Percentiles rank a stretch among this genome's conserved stretches.
phyloP scores from a whole-genome alignment of 1,139 yeast species.

The Nakaseomyces nivariensis region DNA sequence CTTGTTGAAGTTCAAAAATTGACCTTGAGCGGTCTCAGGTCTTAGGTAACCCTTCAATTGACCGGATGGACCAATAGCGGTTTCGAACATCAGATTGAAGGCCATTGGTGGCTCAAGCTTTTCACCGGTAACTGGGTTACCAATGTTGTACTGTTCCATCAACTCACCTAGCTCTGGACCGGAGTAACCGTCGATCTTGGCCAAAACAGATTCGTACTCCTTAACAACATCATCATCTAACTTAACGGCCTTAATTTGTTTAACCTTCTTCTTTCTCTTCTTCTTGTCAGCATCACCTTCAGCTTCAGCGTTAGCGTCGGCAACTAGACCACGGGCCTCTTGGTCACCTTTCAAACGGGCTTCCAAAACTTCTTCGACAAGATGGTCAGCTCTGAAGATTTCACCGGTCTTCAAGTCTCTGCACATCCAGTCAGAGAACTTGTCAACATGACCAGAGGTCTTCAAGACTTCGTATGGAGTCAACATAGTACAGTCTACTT shows the following conservation, averaged over 20 bases:
- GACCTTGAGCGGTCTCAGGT: constrained; percentile 99
- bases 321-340: constrained; percentile 76
- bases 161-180: constrained; percentile 88
- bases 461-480: constrained; percentile 96
- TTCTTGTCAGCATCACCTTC: constrained; percentile 61
- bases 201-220: constrained; percentile 79
- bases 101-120: constrained; percentile 82
- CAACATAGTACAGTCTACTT: constrained; percentile 95
- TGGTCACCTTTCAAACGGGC: constrained; percentile 92
- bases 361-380: constrained; percentile 95
- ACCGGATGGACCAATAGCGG: constrained; percentile 98
- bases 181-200: constrained; percentile 90
- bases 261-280: constrained; percentile 93
- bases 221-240: constrained; percentile 68
- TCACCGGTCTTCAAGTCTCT: constrained; percentile 92
- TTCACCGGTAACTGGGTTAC: constrained; percentile 86
- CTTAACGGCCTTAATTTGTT: constrained; percentile 83
- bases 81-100: constrained; percentile 97
- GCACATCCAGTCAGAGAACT: constrained; percentile 99
- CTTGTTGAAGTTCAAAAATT: constrained; percentile 89
- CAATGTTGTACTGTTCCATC: constrained; percentile 69
- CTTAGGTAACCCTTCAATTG: constrained; percentile 89
- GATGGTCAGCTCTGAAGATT: constrained; percentile 96
- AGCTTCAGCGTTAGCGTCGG: constrained; percentile 46
- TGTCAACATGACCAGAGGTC: constrained; percentile 98